Percentiles rank a stretch among this genome's conserved stretches.
phyloP scores from a whole-genome alignment of 208 protist genomes.

The Naegleria fowleri region DNA sequence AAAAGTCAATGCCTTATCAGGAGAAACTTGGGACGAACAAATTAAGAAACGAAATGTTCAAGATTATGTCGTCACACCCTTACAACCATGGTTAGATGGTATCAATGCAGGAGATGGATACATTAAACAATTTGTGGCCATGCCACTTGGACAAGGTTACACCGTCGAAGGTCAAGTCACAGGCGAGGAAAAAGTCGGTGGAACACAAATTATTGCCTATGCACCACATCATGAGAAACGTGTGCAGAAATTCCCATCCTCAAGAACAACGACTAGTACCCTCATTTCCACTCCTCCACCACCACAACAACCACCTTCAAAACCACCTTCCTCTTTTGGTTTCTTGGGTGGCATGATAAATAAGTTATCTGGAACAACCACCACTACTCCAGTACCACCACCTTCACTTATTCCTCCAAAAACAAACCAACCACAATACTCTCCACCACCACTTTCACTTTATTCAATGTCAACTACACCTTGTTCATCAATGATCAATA shows the following conservation, averaged over 20 bases:
- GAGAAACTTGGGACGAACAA: neutral
- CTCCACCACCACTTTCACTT: too few relatives aligned
- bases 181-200: slow-evolving; percentile 31
- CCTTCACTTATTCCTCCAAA: too few relatives aligned
- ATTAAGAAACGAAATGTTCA: slow-evolving; percentile 5
- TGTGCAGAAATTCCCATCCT: neutral
- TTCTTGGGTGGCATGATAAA: too few relatives aligned
- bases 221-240: neutral
- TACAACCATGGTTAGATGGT: slow-evolving; percentile 35
- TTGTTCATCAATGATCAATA: too few relatives aligned
- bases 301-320: neutral
- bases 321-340: too few relatives aligned
- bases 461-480: too few relatives aligned
- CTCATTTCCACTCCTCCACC: neutral
- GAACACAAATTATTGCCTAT: slow-evolving; percentile 22
- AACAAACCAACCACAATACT: too few relatives aligned
- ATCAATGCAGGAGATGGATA: slow-evolving; percentile 26
- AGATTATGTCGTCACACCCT: slow-evolving; percentile 28
- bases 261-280: too few relatives aligned
- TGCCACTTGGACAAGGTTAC: slow-evolving; percentile 33
- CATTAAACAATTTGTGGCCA: slow-evolving; percentile 34
- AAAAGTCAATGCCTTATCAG: slow-evolving; percentile 30
- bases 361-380: too few relatives aligned
- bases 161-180: slow-evolving; percentile 33
- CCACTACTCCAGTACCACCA: too few relatives aligned